phyloP scores from a whole-genome alignment of 2,329 filamentous ascomycete genomes.

The Didymella pinodella region DNA sequence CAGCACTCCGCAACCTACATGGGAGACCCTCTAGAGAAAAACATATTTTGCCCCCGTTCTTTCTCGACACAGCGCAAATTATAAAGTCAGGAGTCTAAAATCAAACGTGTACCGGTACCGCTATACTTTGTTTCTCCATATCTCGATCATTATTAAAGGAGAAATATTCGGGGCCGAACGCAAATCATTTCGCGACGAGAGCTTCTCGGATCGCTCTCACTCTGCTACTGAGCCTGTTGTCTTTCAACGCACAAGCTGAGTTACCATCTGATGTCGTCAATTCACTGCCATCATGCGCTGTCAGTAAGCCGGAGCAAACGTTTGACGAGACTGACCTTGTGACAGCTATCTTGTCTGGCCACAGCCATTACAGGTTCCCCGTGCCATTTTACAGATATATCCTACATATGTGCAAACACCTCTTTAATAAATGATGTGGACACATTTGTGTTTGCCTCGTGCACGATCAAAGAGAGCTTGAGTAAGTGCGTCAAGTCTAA shows the following conservation, averaged over 20 bases:
- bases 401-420: neutral
- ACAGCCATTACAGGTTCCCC: neutral
- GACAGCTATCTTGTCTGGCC: neutral
- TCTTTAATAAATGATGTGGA: neutral
- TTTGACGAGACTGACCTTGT: slow-evolving; percentile 2
- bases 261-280: neutral
- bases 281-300: neutral
- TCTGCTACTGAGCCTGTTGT: neutral
- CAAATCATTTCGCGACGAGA: neutral
- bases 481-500: neutral
- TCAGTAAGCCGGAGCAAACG: neutral
- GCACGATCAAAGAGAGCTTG: neutral
- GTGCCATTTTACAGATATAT: neutral
- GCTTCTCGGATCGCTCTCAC: neutral
- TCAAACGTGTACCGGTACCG: neutral
- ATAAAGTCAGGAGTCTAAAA: neutral
- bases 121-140: neutral
- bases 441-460: neutral
- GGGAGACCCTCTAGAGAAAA: neutral
- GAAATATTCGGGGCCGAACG: neutral
- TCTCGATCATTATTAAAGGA: neutral
- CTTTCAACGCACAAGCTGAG: neutral
- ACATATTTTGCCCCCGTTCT: neutral
- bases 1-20: neutral
- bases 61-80: neutral